phyloP scores from a whole-genome alignment of 2,329 filamentous ascomycete genomes.

The Ophiostoma australiae region DNA sequence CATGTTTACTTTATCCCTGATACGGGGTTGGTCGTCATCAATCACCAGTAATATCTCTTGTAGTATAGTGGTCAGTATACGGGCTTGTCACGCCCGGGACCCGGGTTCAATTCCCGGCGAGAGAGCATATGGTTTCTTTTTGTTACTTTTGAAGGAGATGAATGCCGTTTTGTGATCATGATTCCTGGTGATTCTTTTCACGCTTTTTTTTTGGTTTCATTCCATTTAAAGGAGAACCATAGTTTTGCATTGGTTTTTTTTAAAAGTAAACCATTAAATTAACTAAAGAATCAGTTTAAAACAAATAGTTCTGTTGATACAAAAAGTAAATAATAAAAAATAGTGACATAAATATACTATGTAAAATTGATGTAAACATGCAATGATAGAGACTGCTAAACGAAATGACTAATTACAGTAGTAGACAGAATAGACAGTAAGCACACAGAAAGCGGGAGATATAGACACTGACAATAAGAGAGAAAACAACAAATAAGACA shows the following conservation, averaged over 20 bases:
- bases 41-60: background rate
- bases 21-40: background rate
- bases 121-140: conserved; percentile 1
- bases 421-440: background rate
- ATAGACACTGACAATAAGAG: background rate
- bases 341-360: conserved; percentile 1
- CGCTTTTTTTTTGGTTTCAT: background rate
- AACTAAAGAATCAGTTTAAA: background rate
- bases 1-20: background rate
- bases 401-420: background rate
- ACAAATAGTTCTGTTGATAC: background rate
- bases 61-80: conserved; percentile 12
- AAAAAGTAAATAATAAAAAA: background rate
- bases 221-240: background rate
- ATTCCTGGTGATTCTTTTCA: background rate
- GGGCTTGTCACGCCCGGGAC: conserved; percentile 9
- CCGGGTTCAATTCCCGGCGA: conserved; percentile 10
- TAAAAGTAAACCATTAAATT: background rate
- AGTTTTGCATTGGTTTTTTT: background rate
- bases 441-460: background rate
- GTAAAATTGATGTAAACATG: background rate
- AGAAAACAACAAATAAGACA: background rate
- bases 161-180: background rate
- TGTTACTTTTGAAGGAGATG: background rate
- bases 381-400: conserved; percentile 6